Evolutionary conservation across 225 moss, liverwort and hornwort species (phyloP).

Genomic region (Ulota crispa): DNA sequence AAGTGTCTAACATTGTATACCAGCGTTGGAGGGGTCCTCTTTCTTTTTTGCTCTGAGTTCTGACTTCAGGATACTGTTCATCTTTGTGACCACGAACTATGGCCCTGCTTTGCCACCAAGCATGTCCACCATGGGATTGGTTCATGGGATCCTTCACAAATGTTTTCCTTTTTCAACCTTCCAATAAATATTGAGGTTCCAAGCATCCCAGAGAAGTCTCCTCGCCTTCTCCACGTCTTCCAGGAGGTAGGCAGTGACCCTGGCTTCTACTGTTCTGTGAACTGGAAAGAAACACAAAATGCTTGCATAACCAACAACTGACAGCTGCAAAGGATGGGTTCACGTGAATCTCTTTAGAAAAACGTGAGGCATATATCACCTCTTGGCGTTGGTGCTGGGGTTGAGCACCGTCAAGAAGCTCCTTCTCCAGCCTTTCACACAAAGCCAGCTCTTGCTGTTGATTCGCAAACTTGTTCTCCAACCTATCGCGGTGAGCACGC

Average conservation of each 20-base stretch:
- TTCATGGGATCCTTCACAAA: not conserved
- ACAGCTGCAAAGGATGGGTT: not conserved
- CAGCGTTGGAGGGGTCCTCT: not conserved
- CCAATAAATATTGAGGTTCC: not conserved
- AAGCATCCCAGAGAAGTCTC: not conserved
- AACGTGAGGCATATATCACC: slow-evolving; percentile 10
- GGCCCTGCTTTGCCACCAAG: not conserved
- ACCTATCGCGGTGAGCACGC: slow-evolving; percentile 56
- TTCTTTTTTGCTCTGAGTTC: not conserved
- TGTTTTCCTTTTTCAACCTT: not conserved
- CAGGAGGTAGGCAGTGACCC: too few species aligned
- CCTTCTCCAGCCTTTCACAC: slow-evolving; percentile 54
- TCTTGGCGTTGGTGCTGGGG: slow-evolving; percentile 49
- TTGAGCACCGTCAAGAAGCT: slow-evolving; percentile 48
- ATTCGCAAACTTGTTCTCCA: slow-evolving; percentile 54
- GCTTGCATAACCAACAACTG: not conserved
- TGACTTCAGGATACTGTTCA: not conserved
- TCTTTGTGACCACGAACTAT: not conserved
- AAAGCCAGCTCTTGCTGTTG: slow-evolving; percentile 52
- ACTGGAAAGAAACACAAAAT: not conserved
- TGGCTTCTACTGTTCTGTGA: not conserved
- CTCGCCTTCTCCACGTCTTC: not conserved
- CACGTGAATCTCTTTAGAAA: not conserved
- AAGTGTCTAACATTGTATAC: not conserved
- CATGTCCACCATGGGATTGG: not conserved